phyloP scores from a whole-genome alignment of 2,329 filamentous ascomycete species.

The Fusarium miscanthi region DNA sequence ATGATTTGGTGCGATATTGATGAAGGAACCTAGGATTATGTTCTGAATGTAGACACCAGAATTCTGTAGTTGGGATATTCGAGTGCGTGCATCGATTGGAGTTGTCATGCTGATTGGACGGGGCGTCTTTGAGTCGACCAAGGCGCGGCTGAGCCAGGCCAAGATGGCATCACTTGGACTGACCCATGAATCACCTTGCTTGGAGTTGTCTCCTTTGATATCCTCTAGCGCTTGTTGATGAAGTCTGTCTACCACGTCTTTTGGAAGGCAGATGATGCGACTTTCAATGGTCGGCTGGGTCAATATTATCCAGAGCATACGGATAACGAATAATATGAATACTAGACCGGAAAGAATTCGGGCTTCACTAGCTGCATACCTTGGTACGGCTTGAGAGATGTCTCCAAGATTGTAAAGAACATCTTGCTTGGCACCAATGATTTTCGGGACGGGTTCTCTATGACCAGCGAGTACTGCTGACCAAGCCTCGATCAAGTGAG shows the following conservation, averaged over 20 bases:
- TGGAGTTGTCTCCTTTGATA: neutral
- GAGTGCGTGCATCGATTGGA: neutral
- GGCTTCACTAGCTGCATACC: neutral
- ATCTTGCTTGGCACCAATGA: neutral
- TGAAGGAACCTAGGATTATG: neutral
- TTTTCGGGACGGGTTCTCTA: rapidly evolving
- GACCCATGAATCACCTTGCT: neutral
- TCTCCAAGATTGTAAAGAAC: neutral
- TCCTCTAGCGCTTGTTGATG: neutral
- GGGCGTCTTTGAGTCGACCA: rapidly evolving
- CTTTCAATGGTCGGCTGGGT: neutral
- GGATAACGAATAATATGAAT: neutral
- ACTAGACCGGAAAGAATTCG: neutral
- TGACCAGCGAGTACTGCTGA: rapidly evolving
- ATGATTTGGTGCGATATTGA: rapidly evolving
- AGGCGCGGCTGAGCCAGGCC: neutral
- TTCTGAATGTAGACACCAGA: neutral
- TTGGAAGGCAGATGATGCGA: neutral
- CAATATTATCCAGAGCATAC: neutral
- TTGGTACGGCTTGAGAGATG: rapidly evolving
- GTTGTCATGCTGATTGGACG: neutral
- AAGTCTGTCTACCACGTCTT: neutral
- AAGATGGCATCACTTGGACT: neutral
- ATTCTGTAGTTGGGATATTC: neutral
- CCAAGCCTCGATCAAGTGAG: neutral